A percentile compares a stretch with the other conserved stretches of the same genome.
phyloP scores from a whole-genome alignment of 345 rosid genomes.

The Hevea brasiliensis region DNA sequence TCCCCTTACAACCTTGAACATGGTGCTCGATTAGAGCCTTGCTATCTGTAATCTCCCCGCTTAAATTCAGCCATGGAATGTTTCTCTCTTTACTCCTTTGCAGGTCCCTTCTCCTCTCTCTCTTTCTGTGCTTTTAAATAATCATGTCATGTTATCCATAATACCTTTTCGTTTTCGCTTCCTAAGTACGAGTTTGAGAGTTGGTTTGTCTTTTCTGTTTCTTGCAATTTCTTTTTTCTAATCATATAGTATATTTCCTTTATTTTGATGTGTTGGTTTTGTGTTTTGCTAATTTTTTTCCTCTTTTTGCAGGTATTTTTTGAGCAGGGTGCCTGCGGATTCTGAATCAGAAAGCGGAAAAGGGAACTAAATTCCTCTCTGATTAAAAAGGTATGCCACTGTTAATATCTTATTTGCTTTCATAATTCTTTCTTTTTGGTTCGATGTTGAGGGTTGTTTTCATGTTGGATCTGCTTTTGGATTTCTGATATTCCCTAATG shows the following conservation, averaged over 20 bases:
- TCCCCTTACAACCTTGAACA: not conserved
- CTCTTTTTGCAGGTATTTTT: conserved; percentile 22
- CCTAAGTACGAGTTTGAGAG: not conserved
- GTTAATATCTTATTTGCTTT: conserved; percentile 1
- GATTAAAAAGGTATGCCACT: conserved; percentile 20
- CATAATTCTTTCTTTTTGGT: not conserved
- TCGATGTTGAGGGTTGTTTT: conserved; percentile 6
- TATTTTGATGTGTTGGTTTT: not conserved
- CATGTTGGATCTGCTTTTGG: conserved; percentile 43
- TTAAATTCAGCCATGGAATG: not conserved
- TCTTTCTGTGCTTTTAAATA: not conserved
- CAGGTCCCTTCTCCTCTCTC: not conserved
- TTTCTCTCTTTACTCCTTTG: conserved; percentile 8
- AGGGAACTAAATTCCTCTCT: not conserved
- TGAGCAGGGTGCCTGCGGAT: conserved; percentile 14
- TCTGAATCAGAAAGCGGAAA: conserved; percentile 14
- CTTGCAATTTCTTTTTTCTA: not conserved
- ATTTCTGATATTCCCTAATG: conserved; percentile 32
- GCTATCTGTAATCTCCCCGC: not conserved
- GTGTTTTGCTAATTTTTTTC: not conserved
- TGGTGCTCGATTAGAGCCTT: not conserved
- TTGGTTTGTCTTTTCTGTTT: not conserved
- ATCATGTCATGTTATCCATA: not conserved
- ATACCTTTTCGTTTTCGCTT: not conserved
- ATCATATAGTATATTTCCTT: not conserved